Base-by-base conservation (phyloP, 2,329 filamentous ascomycete genomes). In the Colletotrichum kahawae region DNA sequence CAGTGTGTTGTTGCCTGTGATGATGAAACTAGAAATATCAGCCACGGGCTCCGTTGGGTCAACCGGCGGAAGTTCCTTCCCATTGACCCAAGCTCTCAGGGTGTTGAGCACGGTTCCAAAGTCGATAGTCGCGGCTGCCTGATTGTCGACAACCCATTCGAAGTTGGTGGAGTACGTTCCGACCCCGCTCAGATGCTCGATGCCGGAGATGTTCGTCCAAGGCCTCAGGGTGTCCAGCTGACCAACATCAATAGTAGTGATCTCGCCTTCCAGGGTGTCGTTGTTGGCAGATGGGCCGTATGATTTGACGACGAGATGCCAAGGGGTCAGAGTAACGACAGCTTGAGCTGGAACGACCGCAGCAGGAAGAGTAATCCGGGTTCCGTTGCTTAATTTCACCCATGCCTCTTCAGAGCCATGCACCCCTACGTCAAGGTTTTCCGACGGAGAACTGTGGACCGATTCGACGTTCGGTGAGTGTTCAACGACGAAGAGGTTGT, bases 381-480 rank as follows among this genome's bases (percentile, higher is more conserved):
- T 51, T 51, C n/a, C 43, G n/a, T 51, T 51, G n/a, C n/a, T 13
- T 8, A 51, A 51, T 51, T 51, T 13, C 43, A 51, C 5, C 43
- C 43, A 51, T 51, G n/a, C 43, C 12, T 51, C 43, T 10, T 51
- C 43, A 13, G 43, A 51, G 21, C n/a, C 43, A 21, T 13, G 10
- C n/a, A 51, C n/a, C 43, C 43, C 13, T 21, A 51, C 7, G 5
- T 51, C 43, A 21, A 51, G n/a, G 43, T 21, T 0, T 51, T 13
- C 1, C 5, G 43, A 51, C 6, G n/a, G 21, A 13, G 4, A 1
- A 13, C 0, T 51, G n/a, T 21, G 43, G 43, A 51, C 0, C 43
- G 43, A 51, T 51, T 51, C 43, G 6, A 51, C 43, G n/a, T 51
- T 51, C 2, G 43, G n/a, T 51, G 43, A 51, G n/a, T 51, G 10